These are phyloP conservation scores for Thymus mandschuricus DNA, from an alignment of 257 asterid species.

Conservation along the genomic window DNA sequence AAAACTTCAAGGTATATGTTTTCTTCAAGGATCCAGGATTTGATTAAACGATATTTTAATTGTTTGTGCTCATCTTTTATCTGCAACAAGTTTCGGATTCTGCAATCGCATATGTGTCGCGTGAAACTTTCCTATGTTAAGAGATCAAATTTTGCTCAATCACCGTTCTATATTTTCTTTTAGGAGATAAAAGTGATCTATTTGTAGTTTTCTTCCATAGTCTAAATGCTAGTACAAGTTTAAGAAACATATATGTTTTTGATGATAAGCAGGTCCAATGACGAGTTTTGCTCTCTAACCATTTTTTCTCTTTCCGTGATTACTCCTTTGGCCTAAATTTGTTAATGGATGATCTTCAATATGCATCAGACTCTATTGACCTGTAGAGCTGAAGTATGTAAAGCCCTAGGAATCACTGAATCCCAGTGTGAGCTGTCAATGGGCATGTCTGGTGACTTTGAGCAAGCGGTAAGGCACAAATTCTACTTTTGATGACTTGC, in stretches of 20 bases:
- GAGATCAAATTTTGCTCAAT: background rate
- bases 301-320: background rate
- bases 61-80: slow-evolving; percentile 6
- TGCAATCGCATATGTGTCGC: background rate
- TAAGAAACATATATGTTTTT: background rate
- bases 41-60: background rate
- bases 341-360: slow-evolving; percentile 19
- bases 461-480: slow-evolving; percentile 63
- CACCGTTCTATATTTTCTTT: background rate
- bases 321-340: slow-evolving; percentile 3
- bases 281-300: background rate
- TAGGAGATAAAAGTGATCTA: background rate
- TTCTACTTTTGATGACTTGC: background rate
- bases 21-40: background rate
- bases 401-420: slow-evolving; percentile 66
- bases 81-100: background rate
- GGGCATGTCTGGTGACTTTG: slow-evolving; percentile 97
- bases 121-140: slow-evolving; percentile 1
- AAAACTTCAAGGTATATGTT: slow-evolving; percentile 68
- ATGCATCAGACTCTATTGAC: slow-evolving; percentile 54
- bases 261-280: background rate
- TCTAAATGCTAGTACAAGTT: slow-evolving; percentile 1
- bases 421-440: slow-evolving; percentile 77
- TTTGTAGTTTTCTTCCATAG: slow-evolving; percentile 7
- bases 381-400: slow-evolving; percentile 81